These are phyloP conservation scores for Tricholoma bakamatsutake DNA, from an alignment of 768 basidiomycete species.

Conservation along the genomic window DNA sequence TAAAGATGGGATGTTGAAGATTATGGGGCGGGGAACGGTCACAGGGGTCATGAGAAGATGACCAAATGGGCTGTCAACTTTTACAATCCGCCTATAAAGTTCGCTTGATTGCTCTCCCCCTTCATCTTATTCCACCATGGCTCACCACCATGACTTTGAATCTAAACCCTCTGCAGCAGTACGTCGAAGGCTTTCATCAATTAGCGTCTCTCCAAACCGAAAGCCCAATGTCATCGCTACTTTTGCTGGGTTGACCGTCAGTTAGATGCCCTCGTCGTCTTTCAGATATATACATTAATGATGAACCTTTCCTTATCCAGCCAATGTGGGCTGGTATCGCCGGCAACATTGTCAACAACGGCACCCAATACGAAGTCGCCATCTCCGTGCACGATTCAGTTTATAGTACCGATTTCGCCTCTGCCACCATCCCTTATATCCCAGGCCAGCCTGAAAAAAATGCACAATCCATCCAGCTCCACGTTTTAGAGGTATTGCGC, in stretches of 20 bases:
- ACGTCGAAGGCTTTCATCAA: constrained; percentile 62
- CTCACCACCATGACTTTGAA: constrained; percentile 47
- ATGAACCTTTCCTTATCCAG: constrained; percentile 30
- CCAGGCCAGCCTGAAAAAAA: constrained; percentile 47
- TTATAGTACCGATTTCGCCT: constrained; percentile 76
- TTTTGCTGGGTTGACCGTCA: constrained; percentile 63
- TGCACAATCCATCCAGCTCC: constrained; percentile 54
- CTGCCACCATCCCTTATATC: constrained; percentile 47
- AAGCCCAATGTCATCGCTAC: constrained; percentile 50
- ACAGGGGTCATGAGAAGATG: neutral
- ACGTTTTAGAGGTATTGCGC: constrained; percentile 58
- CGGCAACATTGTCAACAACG: constrained; percentile 53
- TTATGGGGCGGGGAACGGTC: neutral
- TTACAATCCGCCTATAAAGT: constrained; percentile 24
- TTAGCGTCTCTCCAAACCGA: constrained; percentile 32
- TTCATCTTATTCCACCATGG: constrained; percentile 38
- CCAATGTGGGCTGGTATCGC: constrained; percentile 88
- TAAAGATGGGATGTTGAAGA: too few species aligned
- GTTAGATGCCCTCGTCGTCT: constrained; percentile 20
- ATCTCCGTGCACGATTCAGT: constrained; percentile 82
- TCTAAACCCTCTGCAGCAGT: constrained; percentile 60
- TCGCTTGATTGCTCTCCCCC: constrained; percentile 16
- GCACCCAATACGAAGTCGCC: constrained; percentile 61
- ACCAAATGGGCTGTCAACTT: neutral
- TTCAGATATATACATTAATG: constrained; percentile 17